Base-by-base conservation (phyloP, 805 yeast genomes). In the Metschnikowia dekortorum region DNA sequence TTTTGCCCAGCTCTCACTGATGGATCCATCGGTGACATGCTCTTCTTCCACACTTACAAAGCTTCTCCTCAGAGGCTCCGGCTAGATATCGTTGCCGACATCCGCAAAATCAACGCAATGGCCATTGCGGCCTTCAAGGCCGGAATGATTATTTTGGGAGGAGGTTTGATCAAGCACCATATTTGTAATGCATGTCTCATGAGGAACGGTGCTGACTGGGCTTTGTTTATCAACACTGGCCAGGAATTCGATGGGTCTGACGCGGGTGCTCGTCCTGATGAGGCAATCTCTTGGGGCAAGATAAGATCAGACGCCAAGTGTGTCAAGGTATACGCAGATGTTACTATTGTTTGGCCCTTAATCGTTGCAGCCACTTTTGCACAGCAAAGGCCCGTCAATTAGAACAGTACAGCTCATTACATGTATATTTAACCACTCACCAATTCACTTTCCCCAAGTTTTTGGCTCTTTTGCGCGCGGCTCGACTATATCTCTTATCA, bases 201-300 rank as follows among this genome's bases (percentile, higher is more conserved):
- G 99, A 86, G 99, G 76, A 95, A 94, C 62, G 99, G 99, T 62
- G 99, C 99, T 22, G 99, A 94, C 67, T 89, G 85, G 65, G 98
- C 99, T 6, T 97, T 94, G 16, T 94, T 82, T 70, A 92, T 94
- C 67, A 94, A 94, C 70, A 94, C 99, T 13, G 99, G 97, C 43
- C 98, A 94, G 72, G 99, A 94, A 67, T 94, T 90, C 61, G 99
- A 94, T 65, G 99, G 99, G 43, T 89, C 97, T 26, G 99, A 94
- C 69, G 98, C 99, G 9, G 99, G 99, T 57, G 99, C 99, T 6
- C 82, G 99, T 67, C 98, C 98, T 1, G 99, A 94, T 67, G 99
- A 94, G 73, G 99, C 99, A 29, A 87, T 94, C 47, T 87, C 96
- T 37, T 94, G 99, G 99, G 99, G 99, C 56, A 94, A 94, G 70